phyloP scores from a whole-genome alignment of 257 asterid genomes.

The Capsicum baccatum region DNA sequence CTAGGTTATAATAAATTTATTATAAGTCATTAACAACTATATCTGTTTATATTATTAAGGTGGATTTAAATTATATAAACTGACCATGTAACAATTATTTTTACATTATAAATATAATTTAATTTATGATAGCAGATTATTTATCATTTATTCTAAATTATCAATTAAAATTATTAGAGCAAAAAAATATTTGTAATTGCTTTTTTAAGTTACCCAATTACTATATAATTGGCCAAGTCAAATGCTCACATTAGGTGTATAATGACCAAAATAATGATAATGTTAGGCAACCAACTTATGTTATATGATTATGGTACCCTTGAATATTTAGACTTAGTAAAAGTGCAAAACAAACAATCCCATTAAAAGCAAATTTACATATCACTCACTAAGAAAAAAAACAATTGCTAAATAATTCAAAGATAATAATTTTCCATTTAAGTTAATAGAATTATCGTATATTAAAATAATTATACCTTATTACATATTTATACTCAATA shows the following conservation, averaged over 20 bases:
- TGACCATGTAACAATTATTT: neutral
- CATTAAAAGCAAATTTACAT: too few relatives aligned
- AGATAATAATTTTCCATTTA: too few relatives aligned
- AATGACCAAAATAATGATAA: neutral
- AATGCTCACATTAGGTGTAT: conserved; percentile 15
- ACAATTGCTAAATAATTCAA: too few relatives aligned
- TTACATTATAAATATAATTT: neutral
- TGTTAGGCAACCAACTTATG: conserved; percentile 25
- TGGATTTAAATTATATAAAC: neutral
- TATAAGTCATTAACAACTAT: neutral
- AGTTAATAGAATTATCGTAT: too few relatives aligned
- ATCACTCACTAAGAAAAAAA: too few relatives aligned
- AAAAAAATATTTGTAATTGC: neutral
- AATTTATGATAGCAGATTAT: neutral
- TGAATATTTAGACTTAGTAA: neutral
- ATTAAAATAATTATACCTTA: too few relatives aligned
- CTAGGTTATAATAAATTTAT: accelerated
- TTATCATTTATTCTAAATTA: neutral
- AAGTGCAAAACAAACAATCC: neutral
- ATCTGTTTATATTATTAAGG: neutral
- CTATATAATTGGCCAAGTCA: conserved; percentile 1
- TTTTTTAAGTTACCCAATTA: neutral
- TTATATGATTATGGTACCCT: neutral
- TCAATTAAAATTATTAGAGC: neutral
- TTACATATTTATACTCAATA: neutral